Conservation (phyloP, 1,139 yeast species). For the Blastobotrys raffinosifermentans region DNA sequence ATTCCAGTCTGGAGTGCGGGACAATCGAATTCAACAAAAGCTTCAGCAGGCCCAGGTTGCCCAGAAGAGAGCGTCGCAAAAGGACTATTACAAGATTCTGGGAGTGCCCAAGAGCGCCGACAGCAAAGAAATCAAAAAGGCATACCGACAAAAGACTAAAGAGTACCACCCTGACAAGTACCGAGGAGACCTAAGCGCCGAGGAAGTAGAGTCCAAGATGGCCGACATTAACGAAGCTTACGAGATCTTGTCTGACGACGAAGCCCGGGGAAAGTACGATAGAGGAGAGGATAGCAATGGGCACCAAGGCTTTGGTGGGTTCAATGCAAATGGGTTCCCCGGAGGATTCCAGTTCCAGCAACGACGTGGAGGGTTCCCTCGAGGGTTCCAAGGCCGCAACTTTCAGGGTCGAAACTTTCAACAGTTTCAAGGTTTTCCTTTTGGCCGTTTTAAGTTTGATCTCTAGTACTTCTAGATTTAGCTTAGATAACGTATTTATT, state of each 20-base stretch:
- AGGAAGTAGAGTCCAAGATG: conserved; percentile 76
- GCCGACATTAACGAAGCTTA: conserved; percentile 92
- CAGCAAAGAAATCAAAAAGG: conserved; percentile 69
- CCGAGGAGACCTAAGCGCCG: conserved; percentile 60
- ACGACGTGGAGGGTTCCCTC: conserved; percentile 1
- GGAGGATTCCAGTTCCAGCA: conserved; percentile 13
- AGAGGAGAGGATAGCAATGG: conserved; percentile 55
- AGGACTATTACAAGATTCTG: conserved; percentile 77
- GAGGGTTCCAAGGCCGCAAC: conserved; percentile 1
- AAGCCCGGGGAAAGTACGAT: conserved; percentile 61
- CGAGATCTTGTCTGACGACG: conserved; percentile 69
- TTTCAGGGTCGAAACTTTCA: conserved; percentile 5
- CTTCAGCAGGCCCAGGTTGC: conserved; percentile 50
- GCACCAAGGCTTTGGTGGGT: conserved; percentile 20
- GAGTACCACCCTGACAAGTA: conserved; percentile 90
- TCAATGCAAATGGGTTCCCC: conserved; percentile 14
- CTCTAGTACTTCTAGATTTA: no score
- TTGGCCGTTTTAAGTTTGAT: conserved; percentile 14
- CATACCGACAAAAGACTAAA: conserved; percentile 71
- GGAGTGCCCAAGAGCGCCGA: conserved; percentile 66
- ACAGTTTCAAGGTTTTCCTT: conserved; percentile 18
- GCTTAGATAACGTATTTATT: no score
- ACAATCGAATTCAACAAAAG: conserved; percentile 42
- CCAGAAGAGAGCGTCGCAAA: conserved; percentile 47
- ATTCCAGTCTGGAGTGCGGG: conserved; percentile 38